Base-by-base conservation (phyloP, 2,329 filamentous ascomycete species). In the Grosmannia serpens region DNA sequence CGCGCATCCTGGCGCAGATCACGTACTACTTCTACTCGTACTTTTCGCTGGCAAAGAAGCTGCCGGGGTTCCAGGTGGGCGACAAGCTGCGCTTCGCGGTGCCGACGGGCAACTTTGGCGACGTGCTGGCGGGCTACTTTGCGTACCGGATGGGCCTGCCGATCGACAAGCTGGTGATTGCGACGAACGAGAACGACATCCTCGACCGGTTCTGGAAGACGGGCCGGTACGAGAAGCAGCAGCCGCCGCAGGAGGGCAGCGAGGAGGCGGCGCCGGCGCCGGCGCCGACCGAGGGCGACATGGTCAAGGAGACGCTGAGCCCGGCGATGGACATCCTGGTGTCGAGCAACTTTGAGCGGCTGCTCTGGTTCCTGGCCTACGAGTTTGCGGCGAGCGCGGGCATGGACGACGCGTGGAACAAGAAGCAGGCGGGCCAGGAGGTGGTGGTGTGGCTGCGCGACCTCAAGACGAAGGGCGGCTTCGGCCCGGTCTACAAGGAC, bases 281-380 rank as follows among this genome's bases (percentile, higher is more conserved):
- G 54, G 79, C 81, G 65, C 84, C 84, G 9, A 76, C 83, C 64
- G 77, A 83, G 65, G 82, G 84, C 20, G 63, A 61, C 22, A 89
- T 88, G 44, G 90, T 92, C 62, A 91, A 90, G 74, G 91, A 95
- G 75, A 99, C 94, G 0, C 81, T 95, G 56, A 91, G 87, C 65
- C 94, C 94, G 0, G 94, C 94, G 52, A 97, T 99, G 94, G 94
- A 99, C 71, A 97, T 97, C 64, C 79, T 97, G 4, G 91, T 97
- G 15, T 92, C 88, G 27, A 94, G 88, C 70, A 99, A 99, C 77
- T 97, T 99, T 70, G 94, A 99, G 78, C 84, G 94, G 35, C 79
- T 99, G 6, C 79, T 99, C 13, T 97, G 92, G 92, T 96, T 89
- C 77, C 77, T 97, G 31, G 87, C 90, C 1, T 89, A 89, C 73